Base-by-base conservation (phyloP, 192 early-diverging fungal genomes). In the Backusella tuberculispora region DNA sequence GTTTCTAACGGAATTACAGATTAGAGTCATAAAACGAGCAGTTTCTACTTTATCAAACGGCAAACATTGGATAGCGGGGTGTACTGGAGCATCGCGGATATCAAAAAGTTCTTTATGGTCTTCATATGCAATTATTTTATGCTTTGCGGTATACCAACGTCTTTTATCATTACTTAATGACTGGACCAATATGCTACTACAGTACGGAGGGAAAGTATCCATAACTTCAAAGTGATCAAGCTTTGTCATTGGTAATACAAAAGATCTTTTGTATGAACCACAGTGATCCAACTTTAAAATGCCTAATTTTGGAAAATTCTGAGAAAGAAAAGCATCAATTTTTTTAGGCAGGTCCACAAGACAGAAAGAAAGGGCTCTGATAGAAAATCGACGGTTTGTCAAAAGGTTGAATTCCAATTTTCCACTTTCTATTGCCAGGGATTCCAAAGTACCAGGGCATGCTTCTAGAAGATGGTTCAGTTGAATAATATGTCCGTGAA, bases 31-130 rank as follows among this genome's bases (percentile, higher is more conserved):
- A 56, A 56, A 56, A 7, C 21, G 53, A 24, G 53, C 10, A 24
- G 10, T n/a, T 17, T 56, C 53, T 13, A 56, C 19, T 56, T 56
- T 56, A 56, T 26, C 24, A 21, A 24, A 56, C 3, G 53, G 10
- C 9, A 56, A 10, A 24, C 21, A 56, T 24, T 56, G 21, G 21
- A 56, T 56, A 9, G 53, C 53, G 4, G 53, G 53, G 21, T 56
- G 53, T 10, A 56, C 53, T 2, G 53, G 53, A 56, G 53, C 53
- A 56, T 56, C 53, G 12, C 53, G 53, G 9, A 56, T 56, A 24
- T 56, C 53, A 56, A 56, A 56, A 56, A 56, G 53, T n/a, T 56
- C 53, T 5, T 56, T 56, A 4, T 56, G 53, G 10, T 56, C 53
- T 7, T 56, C 53, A 56, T 56, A 56, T 3, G 21, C 53, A 1